These are phyloP conservation scores for Fusarium guadeloupense DNA, from an alignment of 2,329 filamentous ascomycete species.

Conservation along the genomic window DNA sequence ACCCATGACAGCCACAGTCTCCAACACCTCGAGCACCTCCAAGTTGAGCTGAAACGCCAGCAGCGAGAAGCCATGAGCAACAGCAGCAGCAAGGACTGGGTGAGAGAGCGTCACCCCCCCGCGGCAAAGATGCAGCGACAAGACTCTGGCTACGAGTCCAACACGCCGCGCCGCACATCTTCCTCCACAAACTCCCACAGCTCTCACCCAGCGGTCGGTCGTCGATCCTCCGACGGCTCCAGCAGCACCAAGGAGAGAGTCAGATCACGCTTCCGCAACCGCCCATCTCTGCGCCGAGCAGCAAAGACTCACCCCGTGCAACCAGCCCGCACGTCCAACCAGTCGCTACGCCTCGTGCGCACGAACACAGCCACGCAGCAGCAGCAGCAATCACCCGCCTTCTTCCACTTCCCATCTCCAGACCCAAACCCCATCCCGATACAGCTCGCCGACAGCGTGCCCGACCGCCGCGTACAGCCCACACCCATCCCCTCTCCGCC, in stretches of 20 bases:
- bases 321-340: constrained; percentile 42
- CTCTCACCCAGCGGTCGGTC: too few relatives aligned
- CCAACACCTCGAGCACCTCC: constrained; percentile 35
- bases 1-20: constrained; percentile 36
- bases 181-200: constrained; percentile 47
- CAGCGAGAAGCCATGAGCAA: constrained; percentile 21
- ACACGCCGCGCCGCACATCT: constrained; percentile 52
- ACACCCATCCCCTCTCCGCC: constrained; percentile 53
- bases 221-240: constrained; percentile 37
- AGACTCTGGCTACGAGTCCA: constrained; percentile 68
- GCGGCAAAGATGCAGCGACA: constrained; percentile 60
- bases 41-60: constrained; percentile 36
- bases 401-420: constrained; percentile 61
- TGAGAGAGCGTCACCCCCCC: constrained; percentile 44
- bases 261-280: constrained; percentile 47
- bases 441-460: constrained; percentile 39
- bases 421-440: constrained; percentile 56
- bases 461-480: constrained; percentile 30
- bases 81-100: constrained; percentile 13
- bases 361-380: constrained; percentile 42
- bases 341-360: constrained; percentile 50
- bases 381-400: constrained; percentile 47
- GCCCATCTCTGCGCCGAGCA: constrained; percentile 55
- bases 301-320: constrained; percentile 48
- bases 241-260: constrained; percentile 29